These are phyloP conservation scores for Raddia guianensis DNA, from an alignment of 176 grass and related monocot species.

Conservation along the genomic window DNA sequence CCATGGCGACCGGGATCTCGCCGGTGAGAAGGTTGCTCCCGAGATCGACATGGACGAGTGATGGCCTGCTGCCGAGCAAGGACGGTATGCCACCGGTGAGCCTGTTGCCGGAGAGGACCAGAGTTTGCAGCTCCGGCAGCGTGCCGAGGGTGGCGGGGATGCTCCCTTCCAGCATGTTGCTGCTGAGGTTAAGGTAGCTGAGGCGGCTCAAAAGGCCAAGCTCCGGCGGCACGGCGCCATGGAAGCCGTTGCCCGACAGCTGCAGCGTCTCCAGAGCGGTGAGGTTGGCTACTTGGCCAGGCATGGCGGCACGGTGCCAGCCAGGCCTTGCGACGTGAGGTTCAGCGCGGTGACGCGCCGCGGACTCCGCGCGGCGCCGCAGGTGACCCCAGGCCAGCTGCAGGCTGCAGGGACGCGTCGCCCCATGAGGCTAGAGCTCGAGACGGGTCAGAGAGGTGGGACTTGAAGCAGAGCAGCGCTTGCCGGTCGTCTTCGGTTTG, in stretches of 20 bases:
- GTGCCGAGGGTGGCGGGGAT: conserved; percentile 43
- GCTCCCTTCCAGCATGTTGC: conserved; percentile 43
- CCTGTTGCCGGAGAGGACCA: conserved; percentile 35
- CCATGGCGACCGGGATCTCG: conserved; percentile 37
- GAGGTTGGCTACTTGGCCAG: conserved; percentile 43
- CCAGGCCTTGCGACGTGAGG: conserved; percentile 18
- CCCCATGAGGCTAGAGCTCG: neutral
- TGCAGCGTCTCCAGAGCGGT: conserved; percentile 36
- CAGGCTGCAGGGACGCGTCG: conserved; percentile 4
- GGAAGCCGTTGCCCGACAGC: conserved; percentile 34
- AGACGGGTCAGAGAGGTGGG: conserved; percentile 1
- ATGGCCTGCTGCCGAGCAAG: conserved; percentile 31
- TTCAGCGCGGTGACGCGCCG: conserved; percentile 8
- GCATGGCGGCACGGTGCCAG: conserved; percentile 40
- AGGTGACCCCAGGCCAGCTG: conserved; percentile 34
- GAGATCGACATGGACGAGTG: conserved; percentile 44
- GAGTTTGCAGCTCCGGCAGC: conserved; percentile 35
- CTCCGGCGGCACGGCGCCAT: conserved; percentile 41
- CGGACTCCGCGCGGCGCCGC: neutral
- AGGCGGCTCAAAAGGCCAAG: conserved; percentile 36
- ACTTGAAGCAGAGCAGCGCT: conserved; percentile 36
- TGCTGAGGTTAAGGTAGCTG: conserved; percentile 48
- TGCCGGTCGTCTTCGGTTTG: neutral
- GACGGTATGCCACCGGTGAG: conserved; percentile 38
- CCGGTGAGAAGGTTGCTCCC: conserved; percentile 41